Evolutionary conservation across 305 asterid genomes (phyloP).

Genomic region (Nicotiana rustica): DNA sequence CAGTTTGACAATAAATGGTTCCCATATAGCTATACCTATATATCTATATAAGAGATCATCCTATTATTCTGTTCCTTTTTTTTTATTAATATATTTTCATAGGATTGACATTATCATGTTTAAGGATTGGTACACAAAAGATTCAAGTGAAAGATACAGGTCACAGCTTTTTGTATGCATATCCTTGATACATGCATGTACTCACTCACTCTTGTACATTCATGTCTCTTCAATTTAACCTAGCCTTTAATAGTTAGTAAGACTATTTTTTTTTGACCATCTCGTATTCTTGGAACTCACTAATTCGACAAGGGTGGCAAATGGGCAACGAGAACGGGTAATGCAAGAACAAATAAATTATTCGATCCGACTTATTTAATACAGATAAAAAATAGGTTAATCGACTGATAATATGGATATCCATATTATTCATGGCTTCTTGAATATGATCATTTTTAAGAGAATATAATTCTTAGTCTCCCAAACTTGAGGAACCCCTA

Average conservation of each 20-base stretch:
- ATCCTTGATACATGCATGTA: conserved; percentile 27
- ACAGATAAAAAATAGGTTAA: no score
- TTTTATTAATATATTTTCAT: neutral
- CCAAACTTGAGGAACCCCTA: no score
- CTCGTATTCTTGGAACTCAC: no score
- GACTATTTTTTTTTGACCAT: no score
- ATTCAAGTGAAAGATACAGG: conserved; percentile 19
- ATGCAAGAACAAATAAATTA: no score
- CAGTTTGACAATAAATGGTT: conserved; percentile 16
- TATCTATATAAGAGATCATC: neutral
- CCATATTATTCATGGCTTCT: no score
- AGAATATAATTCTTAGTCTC: no score
- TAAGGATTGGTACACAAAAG: conserved; percentile 29
- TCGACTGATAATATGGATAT: no score
- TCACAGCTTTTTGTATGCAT: neutral
- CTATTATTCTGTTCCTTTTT: conserved; percentile 27
- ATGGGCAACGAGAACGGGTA: no score
- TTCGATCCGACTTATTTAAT: no score
- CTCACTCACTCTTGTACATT: neutral
- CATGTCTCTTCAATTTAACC: neutral
- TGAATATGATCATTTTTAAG: no score
- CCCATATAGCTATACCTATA: conserved; percentile 6
- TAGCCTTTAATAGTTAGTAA: neutral
- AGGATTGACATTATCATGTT: conserved; percentile 33
- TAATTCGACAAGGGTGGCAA: no score